Conservation (phyloP, 345 rosid genomes). For the Reutealis trisperma region DNA sequence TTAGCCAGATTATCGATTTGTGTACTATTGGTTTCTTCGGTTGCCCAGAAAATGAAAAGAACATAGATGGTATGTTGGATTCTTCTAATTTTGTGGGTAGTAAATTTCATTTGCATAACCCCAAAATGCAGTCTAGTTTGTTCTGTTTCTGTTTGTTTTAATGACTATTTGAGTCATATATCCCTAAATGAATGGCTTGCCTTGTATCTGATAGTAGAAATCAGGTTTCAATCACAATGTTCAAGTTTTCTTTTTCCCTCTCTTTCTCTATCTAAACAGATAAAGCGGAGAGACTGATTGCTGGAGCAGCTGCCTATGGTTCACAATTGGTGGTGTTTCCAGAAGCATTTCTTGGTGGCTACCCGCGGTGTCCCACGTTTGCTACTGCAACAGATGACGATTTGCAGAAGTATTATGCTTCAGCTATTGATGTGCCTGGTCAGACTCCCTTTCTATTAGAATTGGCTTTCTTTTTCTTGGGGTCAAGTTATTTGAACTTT, state of each 20-base stretch:
- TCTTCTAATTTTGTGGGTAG: not conserved
- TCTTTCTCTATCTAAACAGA: slow-evolving; percentile 10
- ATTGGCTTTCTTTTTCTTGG: not conserved
- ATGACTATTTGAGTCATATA: not conserved
- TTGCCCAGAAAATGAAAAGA: not conserved
- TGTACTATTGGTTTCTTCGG: not conserved
- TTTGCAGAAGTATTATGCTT: slow-evolving; percentile 14
- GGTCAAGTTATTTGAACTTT: not conserved
- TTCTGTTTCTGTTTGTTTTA: not conserved
- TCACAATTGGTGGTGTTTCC: slow-evolving; percentile 33
- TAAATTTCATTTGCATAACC: too few relatives aligned
- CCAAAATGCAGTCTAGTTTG: not conserved
- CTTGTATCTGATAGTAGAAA: not conserved
- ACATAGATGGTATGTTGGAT: not conserved
- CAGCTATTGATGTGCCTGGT: slow-evolving; percentile 33
- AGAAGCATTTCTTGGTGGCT: slow-evolving; percentile 33
- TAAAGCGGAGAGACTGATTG: slow-evolving; percentile 28
- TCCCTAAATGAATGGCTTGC: too few relatives aligned
- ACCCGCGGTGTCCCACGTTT: not conserved
- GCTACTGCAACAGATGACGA: not conserved
- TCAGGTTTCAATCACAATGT: not conserved
- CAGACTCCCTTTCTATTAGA: not conserved
- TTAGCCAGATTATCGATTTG: not conserved
- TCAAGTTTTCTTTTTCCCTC: too few relatives aligned
- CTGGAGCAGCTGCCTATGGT: slow-evolving; percentile 22